Evolutionary conservation across 768 basidiomycete genomes (phyloP), one percentile per base, ranked within the genome.

Genomic region (Cystofilobasidium capitatum): DNA sequence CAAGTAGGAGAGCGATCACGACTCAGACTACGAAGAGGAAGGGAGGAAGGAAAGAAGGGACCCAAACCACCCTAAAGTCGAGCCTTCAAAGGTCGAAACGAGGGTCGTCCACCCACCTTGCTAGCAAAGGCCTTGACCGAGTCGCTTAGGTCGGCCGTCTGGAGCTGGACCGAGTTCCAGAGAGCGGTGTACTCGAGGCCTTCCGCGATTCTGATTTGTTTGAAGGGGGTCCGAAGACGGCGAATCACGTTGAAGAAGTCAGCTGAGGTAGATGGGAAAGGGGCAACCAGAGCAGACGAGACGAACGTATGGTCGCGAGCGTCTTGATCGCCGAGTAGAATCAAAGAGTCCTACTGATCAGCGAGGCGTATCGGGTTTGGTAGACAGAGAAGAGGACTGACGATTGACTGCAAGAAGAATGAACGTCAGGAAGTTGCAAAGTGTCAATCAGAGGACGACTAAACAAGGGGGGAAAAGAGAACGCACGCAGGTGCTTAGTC

Each of bases 401-500:
- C 47, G 51, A 17, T 31, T 33, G 14, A 29, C 51, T 33, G 29
- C 6, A 45, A n/a, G 44, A 54, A 45, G 3, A 24, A 35, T 31
- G 16, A 63, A 44, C 35, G 58, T 26, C 36, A 64, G 31, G 26
- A 64, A 10, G 8, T 35, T 58, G 20, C 37, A 59, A 47, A 29
- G 45, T 42, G 20, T 8, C 17, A 20, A 44, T 29, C 49, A 17
- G 24, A 0, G 17, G 20, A 42, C 44, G 47, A 24, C 12, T 6
- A 54, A 39, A 31, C 13, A n/a, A 42, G 3, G 1, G 36, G 3
- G 2, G 40, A 42, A 8, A 69, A 74, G 68, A 44, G 75, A 74
- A 89, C 17, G 83, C 79, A 58, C 94, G 79, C 0, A 93, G 76
- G 66, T 84, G 84, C 78, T 94, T 96, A 8, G 89, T 86, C 1